A percentile compares a stretch with the other conserved stretches of the same genome.
phyloP scores from a whole-genome alignment of 108 stramenopile genomes.

The Aurantiochytrium sp. region DNA sequence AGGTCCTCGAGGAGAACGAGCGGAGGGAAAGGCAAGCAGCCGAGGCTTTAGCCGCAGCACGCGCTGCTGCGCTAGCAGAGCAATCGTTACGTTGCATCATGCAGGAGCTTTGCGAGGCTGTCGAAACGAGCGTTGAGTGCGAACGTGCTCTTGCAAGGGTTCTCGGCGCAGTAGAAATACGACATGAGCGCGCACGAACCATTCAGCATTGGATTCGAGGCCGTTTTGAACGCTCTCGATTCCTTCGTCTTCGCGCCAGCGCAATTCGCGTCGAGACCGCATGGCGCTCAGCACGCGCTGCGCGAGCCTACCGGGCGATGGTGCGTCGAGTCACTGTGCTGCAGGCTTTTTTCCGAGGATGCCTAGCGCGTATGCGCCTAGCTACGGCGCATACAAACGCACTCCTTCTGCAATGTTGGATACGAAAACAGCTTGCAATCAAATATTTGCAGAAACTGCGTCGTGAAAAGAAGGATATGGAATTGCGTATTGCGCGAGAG shows the following conservation, averaged over 20 bases:
- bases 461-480: too few species aligned
- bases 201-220: neutral
- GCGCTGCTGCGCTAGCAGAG: too few species aligned
- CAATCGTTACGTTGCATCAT: too few species aligned
- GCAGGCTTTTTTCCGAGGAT: neutral
- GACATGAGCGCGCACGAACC: neutral
- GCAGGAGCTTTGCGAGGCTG: too few species aligned
- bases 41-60: too few species aligned
- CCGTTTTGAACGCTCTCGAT: neutral
- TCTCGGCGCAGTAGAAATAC: neutral
- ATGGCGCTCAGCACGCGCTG: neutral
- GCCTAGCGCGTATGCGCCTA: neutral
- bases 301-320: neutral
- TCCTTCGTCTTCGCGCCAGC: neutral
- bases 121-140: neutral
- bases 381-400: too few species aligned
- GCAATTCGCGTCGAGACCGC: neutral
- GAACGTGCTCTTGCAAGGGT: neutral
- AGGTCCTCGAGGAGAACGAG: too few species aligned
- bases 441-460: too few species aligned
- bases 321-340: neutral
- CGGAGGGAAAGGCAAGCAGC: too few species aligned
- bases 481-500: too few species aligned
- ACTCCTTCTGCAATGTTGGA: too few species aligned
- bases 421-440: too few species aligned